A percentile compares a stretch with the other conserved stretches of the same genome.
These are phyloP conservation scores for Discostella stelligeroides DNA, from an alignment of 108 stramenopile species.

Conservation along the genomic window DNA sequence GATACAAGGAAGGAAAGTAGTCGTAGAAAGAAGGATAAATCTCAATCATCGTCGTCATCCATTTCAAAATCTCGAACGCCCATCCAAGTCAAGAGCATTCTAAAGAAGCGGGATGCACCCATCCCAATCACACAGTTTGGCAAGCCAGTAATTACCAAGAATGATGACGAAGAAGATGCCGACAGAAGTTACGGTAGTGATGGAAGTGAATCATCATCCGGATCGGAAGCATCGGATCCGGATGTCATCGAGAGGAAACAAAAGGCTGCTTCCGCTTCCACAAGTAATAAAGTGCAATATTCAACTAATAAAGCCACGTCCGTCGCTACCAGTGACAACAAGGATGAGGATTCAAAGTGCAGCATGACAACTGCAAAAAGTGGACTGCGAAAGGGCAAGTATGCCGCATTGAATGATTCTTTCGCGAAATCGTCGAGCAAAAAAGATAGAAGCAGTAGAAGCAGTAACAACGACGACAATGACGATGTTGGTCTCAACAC, in stretches of 20 bases:
- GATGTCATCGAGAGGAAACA: conserved; percentile 28
- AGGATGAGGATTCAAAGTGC: background rate
- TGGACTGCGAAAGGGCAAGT: conserved; percentile 6
- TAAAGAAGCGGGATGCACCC: conserved; percentile 26
- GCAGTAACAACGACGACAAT: background rate
- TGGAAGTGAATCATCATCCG: conserved; percentile 1
- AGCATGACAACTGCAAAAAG: background rate
- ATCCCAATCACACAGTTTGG: conserved; percentile 31
- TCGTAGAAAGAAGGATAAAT: background rate
- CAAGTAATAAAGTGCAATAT: background rate
- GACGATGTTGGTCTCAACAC: background rate
- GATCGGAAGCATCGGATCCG: conserved; percentile 29
- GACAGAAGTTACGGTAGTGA: background rate
- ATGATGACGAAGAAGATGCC: background rate
- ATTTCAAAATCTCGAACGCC: background rate
- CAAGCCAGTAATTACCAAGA: conserved; percentile 10
- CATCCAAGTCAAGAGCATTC: conserved; percentile 16
- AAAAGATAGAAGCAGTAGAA: background rate
- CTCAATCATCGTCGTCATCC: background rate
- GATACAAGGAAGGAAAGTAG: background rate
- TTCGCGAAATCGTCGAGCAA: background rate
- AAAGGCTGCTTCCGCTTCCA: background rate
- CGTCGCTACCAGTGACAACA: too few relatives aligned
- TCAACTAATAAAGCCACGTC: background rate
- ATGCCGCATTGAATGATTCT: background rate